Evolutionary conservation across 2,329 filamentous ascomycete species (phyloP).

Genomic region (Aspergillus floridensis): DNA sequence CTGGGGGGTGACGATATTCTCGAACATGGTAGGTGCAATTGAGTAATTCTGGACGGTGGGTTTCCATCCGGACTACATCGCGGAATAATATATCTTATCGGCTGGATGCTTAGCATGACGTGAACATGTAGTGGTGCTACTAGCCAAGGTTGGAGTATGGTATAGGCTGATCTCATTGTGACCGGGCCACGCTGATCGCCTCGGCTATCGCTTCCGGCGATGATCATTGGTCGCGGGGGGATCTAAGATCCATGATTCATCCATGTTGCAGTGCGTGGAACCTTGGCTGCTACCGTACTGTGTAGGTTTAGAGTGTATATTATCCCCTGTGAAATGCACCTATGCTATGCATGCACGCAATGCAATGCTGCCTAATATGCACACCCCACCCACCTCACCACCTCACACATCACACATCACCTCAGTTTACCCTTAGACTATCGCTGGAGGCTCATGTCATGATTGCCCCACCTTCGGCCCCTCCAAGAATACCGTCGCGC

Average conservation of each 20-base stretch:
- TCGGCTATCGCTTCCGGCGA: background rate
- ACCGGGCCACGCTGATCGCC: background rate
- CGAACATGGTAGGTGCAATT: background rate
- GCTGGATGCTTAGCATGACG: background rate
- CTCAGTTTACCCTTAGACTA: too few species aligned
- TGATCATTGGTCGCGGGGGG: background rate
- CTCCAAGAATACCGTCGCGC: conserved; percentile 6
- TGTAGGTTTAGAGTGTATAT: too few species aligned
- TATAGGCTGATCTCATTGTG: background rate
- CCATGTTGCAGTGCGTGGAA: too few species aligned
- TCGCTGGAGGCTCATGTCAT: background rate
- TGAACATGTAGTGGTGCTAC: background rate
- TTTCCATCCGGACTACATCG: background rate
- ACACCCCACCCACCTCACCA: too few species aligned
- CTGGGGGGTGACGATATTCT: background rate
- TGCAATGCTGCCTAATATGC: too few species aligned
- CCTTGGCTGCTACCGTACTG: too few species aligned
- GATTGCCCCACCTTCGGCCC: background rate
- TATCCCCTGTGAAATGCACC: too few species aligned
- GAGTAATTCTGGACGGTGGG: background rate
- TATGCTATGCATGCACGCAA: too few species aligned
- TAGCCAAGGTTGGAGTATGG: background rate
- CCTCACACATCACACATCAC: too few species aligned
- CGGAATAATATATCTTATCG: too few species aligned
- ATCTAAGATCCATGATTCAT: background rate